Evolutionary conservation across 2,329 filamentous ascomycete species (phyloP).

Genomic region (Beauveria sp.): DNA sequence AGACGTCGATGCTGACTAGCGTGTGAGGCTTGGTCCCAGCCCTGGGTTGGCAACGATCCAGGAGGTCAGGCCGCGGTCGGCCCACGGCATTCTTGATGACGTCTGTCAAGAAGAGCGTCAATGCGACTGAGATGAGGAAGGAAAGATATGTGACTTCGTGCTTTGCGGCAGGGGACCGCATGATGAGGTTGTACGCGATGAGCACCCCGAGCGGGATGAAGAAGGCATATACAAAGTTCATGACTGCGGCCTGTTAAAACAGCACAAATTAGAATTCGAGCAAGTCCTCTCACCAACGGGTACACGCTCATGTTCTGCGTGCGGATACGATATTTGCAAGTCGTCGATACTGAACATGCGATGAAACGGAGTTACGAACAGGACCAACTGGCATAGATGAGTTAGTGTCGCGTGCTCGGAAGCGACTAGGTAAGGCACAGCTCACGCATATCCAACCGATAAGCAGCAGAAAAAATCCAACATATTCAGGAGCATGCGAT

Average conservation of each 20-base stretch:
- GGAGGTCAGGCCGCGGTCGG: constrained; percentile 55
- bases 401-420: neutral
- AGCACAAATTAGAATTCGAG: neutral
- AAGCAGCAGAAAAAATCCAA: constrained; percentile 67
- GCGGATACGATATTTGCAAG: constrained; percentile 74
- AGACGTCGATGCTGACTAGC: constrained; percentile 60
- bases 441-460: constrained; percentile 56
- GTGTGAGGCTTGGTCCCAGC: constrained; percentile 37
- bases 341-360: constrained; percentile 91
- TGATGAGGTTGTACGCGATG: constrained; percentile 53
- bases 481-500: constrained; percentile 83
- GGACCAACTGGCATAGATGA: constrained; percentile 19
- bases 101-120: constrained; percentile 80
- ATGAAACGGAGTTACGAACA: constrained; percentile 71
- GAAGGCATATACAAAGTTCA: constrained; percentile 74
- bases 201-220: constrained; percentile 63
- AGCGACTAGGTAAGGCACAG: constrained; percentile 11
- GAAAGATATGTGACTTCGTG: constrained; percentile 79
- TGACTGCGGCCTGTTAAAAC: constrained; percentile 32
- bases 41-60: constrained; percentile 72
- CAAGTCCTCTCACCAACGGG: constrained; percentile 52
- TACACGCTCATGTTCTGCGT: constrained; percentile 77
- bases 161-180: constrained; percentile 63
- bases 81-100: constrained; percentile 84
- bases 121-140: constrained; percentile 65